A percentile compares a stretch with the other conserved stretches of the same genome.
Evolutionary conservation across 495 filamentous ascomycete genomes (phyloP).

Genomic region (Amniculicola lignicola): DNA sequence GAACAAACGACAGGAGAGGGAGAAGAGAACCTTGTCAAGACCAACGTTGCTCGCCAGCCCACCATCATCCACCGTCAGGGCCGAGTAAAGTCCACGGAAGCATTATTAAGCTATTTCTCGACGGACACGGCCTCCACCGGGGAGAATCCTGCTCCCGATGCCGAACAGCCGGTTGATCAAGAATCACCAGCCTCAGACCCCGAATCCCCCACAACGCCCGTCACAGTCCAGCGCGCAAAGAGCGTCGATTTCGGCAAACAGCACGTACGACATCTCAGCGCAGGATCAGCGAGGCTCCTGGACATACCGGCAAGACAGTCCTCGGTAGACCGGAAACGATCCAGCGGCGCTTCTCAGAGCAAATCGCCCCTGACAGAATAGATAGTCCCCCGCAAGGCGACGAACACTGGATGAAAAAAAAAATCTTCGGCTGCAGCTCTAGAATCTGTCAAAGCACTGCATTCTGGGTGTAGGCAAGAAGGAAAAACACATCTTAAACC

Average conservation of each 20-base stretch:
- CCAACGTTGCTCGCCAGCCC: constrained; percentile 54
- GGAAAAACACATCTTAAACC: too few relatives aligned
- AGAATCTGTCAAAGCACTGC: too few relatives aligned
- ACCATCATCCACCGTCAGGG: constrained; percentile 52
- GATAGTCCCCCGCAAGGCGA: too few relatives aligned
- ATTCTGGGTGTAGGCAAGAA: too few relatives aligned
- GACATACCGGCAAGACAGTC: constrained; percentile 49
- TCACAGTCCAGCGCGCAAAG: constrained; percentile 56
- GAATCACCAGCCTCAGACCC: constrained; percentile 31
- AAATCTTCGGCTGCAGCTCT: too few relatives aligned
- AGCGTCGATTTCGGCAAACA: constrained; percentile 61
- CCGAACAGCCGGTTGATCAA: constrained; percentile 2
- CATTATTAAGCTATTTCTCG: constrained; percentile 57
- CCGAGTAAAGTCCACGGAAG: constrained; percentile 65
- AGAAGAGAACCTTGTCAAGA: constrained; percentile 45
- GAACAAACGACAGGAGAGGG: constrained; percentile 1
- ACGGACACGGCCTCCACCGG: constrained; percentile 32
- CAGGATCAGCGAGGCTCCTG: constrained; percentile 67
- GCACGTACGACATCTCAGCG: constrained; percentile 68
- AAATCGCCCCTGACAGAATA: background rate
- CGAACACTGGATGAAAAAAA: too few relatives aligned
- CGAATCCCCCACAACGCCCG: constrained; percentile 20
- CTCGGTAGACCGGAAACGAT: constrained; percentile 23
- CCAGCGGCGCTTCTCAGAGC: constrained; percentile 25
- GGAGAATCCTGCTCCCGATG: constrained; percentile 41